Base-by-base conservation (phyloP, 2,329 filamentous ascomycete species). In the Colletotrichum neosansevieriae region DNA sequence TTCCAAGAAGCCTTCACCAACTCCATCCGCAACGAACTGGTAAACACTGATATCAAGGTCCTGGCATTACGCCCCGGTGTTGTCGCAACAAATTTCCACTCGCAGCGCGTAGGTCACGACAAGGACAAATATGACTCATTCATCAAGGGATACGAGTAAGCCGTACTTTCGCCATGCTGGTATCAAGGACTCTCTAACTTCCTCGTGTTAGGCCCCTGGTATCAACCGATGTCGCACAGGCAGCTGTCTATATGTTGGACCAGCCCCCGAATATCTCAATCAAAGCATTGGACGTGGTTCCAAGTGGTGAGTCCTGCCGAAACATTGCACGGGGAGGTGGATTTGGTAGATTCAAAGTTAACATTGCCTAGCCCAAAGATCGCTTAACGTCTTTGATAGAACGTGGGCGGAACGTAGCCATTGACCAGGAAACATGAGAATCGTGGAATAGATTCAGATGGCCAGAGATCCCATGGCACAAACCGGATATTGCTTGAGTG, bases 1-100 rank as follows among this genome's bases (percentile, higher is more conserved):
- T 77, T 75, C 3, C 82, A 83, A 58, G 83, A 86, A 62, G 84
- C 75, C 0, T 85, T 87, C 69, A 82, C 81, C 0, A 85, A 86
- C 62, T 78, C 79, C 1, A 76, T 86, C 10, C 75, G 84, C 0
- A 84, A 78, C 17, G 85, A 88, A 72, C 72, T 85, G 9, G 73
- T 70, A 21, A 81, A 78, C 3, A 83, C 82, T 0, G 79, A 84
- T 68, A 83, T 85, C 62, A 78, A 80, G n/a, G 82, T 85, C 0
- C 63, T 85, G 6, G 81, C 80, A 0, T 68, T 85, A 13, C 73
- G 83, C 36, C 84, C 84, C 0, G 84, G 83, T 0, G 78, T 80
- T n/a, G 82, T 84, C 11, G 80, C 79, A 4, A 85, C 81, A 0
- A 76, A 85, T 67, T 86, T 86, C 56, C 84, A 86, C 69, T 74